phyloP scores from a whole-genome alignment of 1,139 yeast genomes.

The Suzukiozyma palmioleophila region DNA sequence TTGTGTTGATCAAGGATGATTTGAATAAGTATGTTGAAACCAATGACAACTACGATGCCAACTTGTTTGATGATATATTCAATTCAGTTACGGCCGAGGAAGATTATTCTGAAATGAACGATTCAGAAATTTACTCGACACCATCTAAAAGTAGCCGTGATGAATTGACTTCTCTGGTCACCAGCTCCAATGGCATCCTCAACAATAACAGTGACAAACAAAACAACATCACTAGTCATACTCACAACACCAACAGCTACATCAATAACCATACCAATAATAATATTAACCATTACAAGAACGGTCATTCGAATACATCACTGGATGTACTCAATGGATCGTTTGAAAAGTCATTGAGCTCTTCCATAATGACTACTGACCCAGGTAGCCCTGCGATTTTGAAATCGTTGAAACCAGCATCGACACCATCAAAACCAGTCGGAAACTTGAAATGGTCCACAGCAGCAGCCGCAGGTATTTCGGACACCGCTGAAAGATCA shows the following conservation, averaged over 20 bases:
- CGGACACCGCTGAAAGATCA: conserved; percentile 6
- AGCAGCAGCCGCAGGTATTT: conserved; percentile 45
- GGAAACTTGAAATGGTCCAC: conserved; percentile 69
- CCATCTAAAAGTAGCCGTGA: conserved; percentile 1
- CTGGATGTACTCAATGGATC: not conserved
- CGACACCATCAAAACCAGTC: conserved; percentile 60
- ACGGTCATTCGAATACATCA: not conserved
- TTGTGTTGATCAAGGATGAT: conserved; percentile 38
- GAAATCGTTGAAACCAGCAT: conserved; percentile 61
- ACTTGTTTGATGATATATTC: conserved; percentile 40
- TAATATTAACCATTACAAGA: not conserved
- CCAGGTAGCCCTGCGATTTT: conserved; percentile 29
- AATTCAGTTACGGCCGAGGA: conserved; percentile 16
- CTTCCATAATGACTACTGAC: conserved; percentile 14
- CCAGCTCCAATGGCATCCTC: conserved; percentile 5
- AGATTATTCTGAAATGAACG: conserved; percentile 12
- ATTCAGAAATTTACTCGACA: conserved; percentile 5
- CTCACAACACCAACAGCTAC: not conserved
- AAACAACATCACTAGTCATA: not conserved
- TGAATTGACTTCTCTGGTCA: not conserved
- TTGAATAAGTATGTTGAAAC: conserved; percentile 35
- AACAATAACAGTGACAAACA: conserved; percentile 6
- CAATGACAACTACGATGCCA: conserved; percentile 37
- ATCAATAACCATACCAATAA: not conserved
- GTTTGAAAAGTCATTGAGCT: conserved; percentile 1